Base-by-base conservation (phyloP, 306 rosid species). In the Biancaea sappan region DNA sequence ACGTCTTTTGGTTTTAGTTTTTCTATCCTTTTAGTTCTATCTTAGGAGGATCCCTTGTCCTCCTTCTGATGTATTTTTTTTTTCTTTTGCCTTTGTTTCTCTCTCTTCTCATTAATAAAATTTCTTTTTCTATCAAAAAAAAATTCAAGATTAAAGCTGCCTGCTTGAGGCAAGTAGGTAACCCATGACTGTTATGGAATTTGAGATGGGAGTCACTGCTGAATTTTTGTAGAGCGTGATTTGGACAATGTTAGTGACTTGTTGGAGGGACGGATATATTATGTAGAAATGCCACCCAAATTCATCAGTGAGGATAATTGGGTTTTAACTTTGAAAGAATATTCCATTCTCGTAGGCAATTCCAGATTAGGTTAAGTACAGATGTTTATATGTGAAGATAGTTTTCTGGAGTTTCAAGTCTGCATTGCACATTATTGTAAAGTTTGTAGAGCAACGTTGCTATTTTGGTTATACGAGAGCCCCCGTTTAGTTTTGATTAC, bases 71-170 rank as follows among this genome's bases (percentile, higher is more conserved):
- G n/a, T n/a, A n/a, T n/a, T n/a, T n/a, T n/a, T n/a, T n/a, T n/a
- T n/a, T n/a, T n/a, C n/a, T n/a, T n/a, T n/a, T n/a, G n/a, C n/a
- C n/a, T n/a, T n/a, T n/a, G n/a, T n/a, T n/a, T n/a, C n/a, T n/a
- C n/a, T n/a, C n/a, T n/a, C n/a, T n/a, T n/a, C n/a, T n/a, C n/a
- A n/a, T n/a, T n/a, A n/a, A n/a, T n/a, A n/a, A n/a, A n/a, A n/a
- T n/a, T n/a, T n/a, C n/a, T n/a, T n/a, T n/a, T n/a, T n/a, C n/a
- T n/a, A n/a, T n/a, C n/a, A n/a, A n/a, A n/a, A n/a, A n/a, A n/a
- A n/a, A 94, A 86, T 60, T 81, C 91, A n/a, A 94, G 88, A 80
- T 92, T 92, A 76, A 80, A 92, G 79, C 85, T 94, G 73, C 99
- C 99, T 25, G 96, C 95, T 46, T 94, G 89, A 92, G 72, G 58